Evolutionary conservation across 225 moss, liverwort and hornwort genomes (phyloP).

Genomic region (Climacium dendroides): DNA sequence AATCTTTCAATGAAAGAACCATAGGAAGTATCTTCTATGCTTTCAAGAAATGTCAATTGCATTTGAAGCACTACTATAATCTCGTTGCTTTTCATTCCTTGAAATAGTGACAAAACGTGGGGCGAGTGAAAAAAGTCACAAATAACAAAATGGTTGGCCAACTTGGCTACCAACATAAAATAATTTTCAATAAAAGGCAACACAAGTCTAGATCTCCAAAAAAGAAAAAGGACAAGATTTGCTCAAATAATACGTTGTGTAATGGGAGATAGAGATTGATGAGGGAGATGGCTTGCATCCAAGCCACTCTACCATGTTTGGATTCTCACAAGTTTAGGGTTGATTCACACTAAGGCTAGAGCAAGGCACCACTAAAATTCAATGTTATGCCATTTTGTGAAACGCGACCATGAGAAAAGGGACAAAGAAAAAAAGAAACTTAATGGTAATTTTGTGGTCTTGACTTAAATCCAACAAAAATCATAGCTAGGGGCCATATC

Average conservation of each 20-base stretch:
- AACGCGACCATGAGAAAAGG: neutral
- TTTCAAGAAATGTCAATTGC: neutral
- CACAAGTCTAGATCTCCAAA: too few species aligned
- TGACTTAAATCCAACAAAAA: neutral
- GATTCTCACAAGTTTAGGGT: too few species aligned
- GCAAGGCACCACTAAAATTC: fast-evolving
- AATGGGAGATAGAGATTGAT: neutral
- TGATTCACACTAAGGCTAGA: fast-evolving
- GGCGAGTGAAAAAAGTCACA: too few species aligned
- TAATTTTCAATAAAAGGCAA: too few species aligned
- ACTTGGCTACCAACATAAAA: too few species aligned
- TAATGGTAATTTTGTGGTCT: neutral
- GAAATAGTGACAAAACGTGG: too few species aligned
- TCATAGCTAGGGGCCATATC: fast-evolving
- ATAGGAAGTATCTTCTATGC: neutral
- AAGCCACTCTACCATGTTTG: neutral
- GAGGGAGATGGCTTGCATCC: neutral
- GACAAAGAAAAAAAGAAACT: too few species aligned
- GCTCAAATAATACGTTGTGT: too few species aligned
- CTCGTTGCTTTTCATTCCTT: too few species aligned
- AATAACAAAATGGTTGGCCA: too few species aligned
- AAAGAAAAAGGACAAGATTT: too few species aligned
- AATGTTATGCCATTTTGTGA: neutral
- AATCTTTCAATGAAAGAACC: neutral
- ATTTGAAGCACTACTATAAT: neutral